These are phyloP conservation scores for Rhodomyrtus tomentosa DNA, from an alignment of 345 rosid species.

Conservation along the genomic window DNA sequence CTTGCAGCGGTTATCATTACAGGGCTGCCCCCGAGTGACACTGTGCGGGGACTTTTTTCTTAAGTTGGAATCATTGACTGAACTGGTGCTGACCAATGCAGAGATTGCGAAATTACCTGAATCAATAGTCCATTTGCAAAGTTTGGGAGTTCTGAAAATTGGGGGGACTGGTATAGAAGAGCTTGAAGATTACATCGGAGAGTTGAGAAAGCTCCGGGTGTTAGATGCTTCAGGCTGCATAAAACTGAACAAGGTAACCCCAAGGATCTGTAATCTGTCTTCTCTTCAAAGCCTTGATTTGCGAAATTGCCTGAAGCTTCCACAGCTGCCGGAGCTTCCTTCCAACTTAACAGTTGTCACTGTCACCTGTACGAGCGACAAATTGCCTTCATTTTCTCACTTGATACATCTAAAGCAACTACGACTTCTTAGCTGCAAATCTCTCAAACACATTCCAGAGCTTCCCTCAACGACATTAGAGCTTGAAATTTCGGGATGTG, in stretches of 20 bases:
- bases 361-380: neutral
- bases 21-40: fast-evolving
- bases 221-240: neutral
- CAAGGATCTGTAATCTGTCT: neutral
- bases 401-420: neutral
- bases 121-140: neutral
- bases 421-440: neutral
- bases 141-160: neutral
- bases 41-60: neutral
- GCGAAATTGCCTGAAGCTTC: neutral
- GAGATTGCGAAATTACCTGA: neutral
- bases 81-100: fast-evolving
- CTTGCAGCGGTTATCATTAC: neutral
- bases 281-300: neutral
- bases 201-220: neutral
- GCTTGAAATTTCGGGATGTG: neutral
- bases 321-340: neutral
- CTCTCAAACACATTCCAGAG: neutral
- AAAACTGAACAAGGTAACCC: neutral
- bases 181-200: neutral
- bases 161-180: fast-evolving
- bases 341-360: neutral
- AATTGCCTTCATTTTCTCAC: neutral
- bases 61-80: neutral
- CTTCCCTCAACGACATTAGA: neutral